Evolutionary conservation across 1,284 basidiomycete genomes (phyloP).

Genomic region (Mycena sp.): DNA sequence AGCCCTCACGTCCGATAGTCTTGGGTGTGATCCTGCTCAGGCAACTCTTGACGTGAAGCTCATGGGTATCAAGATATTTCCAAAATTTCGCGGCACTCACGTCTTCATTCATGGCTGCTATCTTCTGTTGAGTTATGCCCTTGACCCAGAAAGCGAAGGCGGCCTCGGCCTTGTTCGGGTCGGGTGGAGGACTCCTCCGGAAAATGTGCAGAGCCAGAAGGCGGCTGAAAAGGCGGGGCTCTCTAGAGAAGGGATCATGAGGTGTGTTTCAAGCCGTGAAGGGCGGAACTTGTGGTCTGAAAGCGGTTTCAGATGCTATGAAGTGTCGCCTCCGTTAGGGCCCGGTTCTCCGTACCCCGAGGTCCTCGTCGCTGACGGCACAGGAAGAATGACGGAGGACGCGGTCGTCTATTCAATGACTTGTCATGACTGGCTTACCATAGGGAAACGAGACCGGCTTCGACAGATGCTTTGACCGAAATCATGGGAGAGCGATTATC

Average conservation of each 20-base stretch:
- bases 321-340: slow-evolving; percentile 20
- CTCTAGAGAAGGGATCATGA: slow-evolving; percentile 31
- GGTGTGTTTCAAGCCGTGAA: slow-evolving; percentile 20
- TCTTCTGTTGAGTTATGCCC: slow-evolving; percentile 29
- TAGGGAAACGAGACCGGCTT: slow-evolving; percentile 19
- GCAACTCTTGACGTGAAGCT: slow-evolving; percentile 34
- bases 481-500: too few species aligned
- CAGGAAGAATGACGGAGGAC: slow-evolving; percentile 32
- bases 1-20: slow-evolving; percentile 14
- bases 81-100: slow-evolving; percentile 31
- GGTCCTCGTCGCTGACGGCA: slow-evolving; percentile 24
- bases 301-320: slow-evolving; percentile 25
- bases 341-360: slow-evolving; percentile 26
- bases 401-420: slow-evolving; percentile 37
- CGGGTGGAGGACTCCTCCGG: slow-evolving; percentile 32
- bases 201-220: slow-evolving; percentile 31
- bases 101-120: slow-evolving; percentile 31
- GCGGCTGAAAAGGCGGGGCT: slow-evolving; percentile 32
- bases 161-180: slow-evolving; percentile 31
- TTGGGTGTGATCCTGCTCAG: slow-evolving; percentile 33
- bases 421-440: slow-evolving; percentile 30
- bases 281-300: not conserved
- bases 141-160: slow-evolving; percentile 26
- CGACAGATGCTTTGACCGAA: slow-evolving; percentile 5
- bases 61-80: slow-evolving; percentile 32